Evolutionary conservation across 2,329 filamentous ascomycete species (phyloP).

Genomic region (Talaromyces albobiverticillius): DNA sequence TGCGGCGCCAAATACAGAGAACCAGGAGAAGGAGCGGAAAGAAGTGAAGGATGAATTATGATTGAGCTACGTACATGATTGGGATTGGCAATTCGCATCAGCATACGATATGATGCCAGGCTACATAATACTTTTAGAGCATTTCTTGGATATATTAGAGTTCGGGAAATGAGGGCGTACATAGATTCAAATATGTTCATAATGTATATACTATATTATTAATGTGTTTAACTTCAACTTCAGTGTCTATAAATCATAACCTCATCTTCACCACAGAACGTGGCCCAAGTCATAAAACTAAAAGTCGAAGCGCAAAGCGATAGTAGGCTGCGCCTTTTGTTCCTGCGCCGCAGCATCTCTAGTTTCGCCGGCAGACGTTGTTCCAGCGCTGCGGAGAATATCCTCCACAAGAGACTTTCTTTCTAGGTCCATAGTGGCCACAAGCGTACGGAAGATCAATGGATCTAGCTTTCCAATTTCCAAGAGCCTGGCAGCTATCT

Average conservation of each 20-base stretch:
- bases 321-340: slow-evolving; percentile 64
- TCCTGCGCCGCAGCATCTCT: slow-evolving; percentile 49
- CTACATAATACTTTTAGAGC: too few relatives aligned
- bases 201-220: background rate
- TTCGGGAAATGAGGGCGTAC: background rate
- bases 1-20: background rate
- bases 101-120: too few relatives aligned
- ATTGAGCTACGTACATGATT: background rate
- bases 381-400: slow-evolving; percentile 65
- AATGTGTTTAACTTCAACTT: background rate
- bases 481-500: slow-evolving; percentile 73
- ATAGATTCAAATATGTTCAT: background rate
- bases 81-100: too few relatives aligned
- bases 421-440: slow-evolving; percentile 66
- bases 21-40: background rate
- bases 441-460: slow-evolving; percentile 68
- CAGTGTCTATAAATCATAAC: background rate
- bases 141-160: background rate
- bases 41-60: slow-evolving; percentile 12
- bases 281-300: slow-evolving; percentile 27
- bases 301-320: slow-evolving; percentile 95
- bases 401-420: slow-evolving; percentile 78
- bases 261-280: background rate
- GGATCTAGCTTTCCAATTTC: slow-evolving; percentile 79
- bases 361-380: slow-evolving; percentile 39